Evolutionary conservation across 345 rosid genomes (phyloP).

Genomic region (Euphorbia lathyris): DNA sequence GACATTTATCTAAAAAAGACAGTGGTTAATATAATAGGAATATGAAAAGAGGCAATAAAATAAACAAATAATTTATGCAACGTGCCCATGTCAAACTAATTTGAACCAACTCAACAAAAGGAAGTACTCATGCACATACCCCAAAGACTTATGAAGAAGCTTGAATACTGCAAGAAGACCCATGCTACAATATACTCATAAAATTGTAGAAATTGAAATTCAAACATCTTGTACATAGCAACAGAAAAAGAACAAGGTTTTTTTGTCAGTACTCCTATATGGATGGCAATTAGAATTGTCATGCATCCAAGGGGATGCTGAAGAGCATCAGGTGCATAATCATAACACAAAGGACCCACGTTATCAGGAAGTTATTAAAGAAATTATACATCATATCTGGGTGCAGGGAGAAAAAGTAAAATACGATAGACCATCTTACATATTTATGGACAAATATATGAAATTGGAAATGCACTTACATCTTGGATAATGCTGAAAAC

Average conservation of each 20-base stretch:
- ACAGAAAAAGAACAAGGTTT: not conserved
- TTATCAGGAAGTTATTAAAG: not conserved
- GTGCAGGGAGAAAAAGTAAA: not conserved
- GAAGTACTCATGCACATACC: not conserved
- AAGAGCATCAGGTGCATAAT: not conserved
- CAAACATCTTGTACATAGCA: not conserved
- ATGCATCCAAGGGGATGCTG: not conserved
- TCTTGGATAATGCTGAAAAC: conserved; percentile 98
- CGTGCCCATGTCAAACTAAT: not conserved
- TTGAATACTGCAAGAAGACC: not conserved
- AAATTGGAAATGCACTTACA: conserved; percentile 44
- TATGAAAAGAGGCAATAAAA: too few relatives aligned
- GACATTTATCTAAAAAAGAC: conserved; percentile 12
- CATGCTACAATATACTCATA: not conserved
- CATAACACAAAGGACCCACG: not conserved
- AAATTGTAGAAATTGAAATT: not conserved
- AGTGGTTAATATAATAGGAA: not conserved
- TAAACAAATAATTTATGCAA: not conserved
- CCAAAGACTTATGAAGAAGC: not conserved
- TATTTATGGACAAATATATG: not conserved
- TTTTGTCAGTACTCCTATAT: too few relatives aligned
- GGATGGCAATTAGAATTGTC: not conserved
- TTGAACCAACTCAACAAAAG: not conserved
- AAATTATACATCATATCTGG: not conserved
- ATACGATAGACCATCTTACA: not conserved